These are phyloP conservation scores for Ajuga chamaepitys DNA, from an alignment of 257 asterid genomes.

Conservation along the genomic window DNA sequence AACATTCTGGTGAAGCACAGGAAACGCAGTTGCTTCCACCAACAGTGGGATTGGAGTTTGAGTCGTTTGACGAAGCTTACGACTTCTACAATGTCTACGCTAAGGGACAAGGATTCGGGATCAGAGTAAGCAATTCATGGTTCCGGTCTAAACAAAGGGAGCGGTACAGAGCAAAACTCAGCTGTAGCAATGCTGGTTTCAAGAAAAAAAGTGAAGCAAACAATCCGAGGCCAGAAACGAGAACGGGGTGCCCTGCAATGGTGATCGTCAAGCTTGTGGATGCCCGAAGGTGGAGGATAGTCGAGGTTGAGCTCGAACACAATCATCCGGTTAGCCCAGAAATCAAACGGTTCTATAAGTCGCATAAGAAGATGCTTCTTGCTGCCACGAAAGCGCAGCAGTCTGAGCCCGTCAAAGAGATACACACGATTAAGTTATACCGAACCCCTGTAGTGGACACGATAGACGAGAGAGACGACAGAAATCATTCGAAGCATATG, in stretches of 20 bases:
- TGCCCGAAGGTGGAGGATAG: slow-evolving; percentile 48
- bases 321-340: slow-evolving; percentile 59
- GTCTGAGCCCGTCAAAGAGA: slow-evolving; percentile 31
- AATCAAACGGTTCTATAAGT: slow-evolving; percentile 46
- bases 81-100: slow-evolving; percentile 53
- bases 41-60: slow-evolving; percentile 49
- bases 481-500: slow-evolving; percentile 34
- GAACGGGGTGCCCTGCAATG: slow-evolving; percentile 70
- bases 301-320: slow-evolving; percentile 50
- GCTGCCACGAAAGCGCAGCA: slow-evolving; percentile 30
- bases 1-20: slow-evolving; percentile 19
- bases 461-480: slow-evolving; percentile 11
- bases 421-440: slow-evolving; percentile 54
- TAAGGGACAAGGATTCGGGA: slow-evolving; percentile 57
- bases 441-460: slow-evolving; percentile 23
- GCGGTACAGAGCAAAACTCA: slow-evolving; percentile 56
- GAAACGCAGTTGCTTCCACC: slow-evolving; percentile 28
- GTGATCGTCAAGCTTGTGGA: slow-evolving; percentile 48
- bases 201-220: slow-evolving; percentile 54
- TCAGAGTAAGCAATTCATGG: slow-evolving; percentile 63
- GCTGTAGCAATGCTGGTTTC: slow-evolving; percentile 63
- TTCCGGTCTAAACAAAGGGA: slow-evolving; percentile 58
- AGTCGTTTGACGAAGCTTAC: slow-evolving; percentile 48
- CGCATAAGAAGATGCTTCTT: slow-evolving; percentile 51
- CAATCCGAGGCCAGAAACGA: slow-evolving; percentile 57